Base-by-base conservation (phyloP, 257 asterid genomes). In the Pogostemon cablin region DNA sequence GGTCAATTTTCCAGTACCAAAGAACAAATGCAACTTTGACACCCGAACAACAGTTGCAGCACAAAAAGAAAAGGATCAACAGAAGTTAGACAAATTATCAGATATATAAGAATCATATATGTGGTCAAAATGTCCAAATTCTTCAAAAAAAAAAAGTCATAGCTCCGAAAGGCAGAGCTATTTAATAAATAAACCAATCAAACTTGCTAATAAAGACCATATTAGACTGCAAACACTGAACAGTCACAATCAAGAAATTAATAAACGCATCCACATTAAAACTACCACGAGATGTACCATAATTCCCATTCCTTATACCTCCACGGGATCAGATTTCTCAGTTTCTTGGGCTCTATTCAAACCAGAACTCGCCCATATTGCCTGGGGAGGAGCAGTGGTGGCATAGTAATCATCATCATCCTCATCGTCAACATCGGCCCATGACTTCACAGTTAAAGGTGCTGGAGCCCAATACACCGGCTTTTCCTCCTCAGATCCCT, bases 341-440 rank as follows among this genome's bases (percentile, higher is more conserved):
- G 74, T 50, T 73, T 81, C 81, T 48, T 72, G 82, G 0, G 67
- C 66, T 68, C 71, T 63, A 47, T 66, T 71, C 12, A 62, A 65
- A 63, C 85, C 85, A 7, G 81, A 75, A 38, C 78, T 80, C 15
- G 73, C 82, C 88, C 88, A 87, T 56, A 85, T 62, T 3, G 89
- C 85, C 79, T 75, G 83, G 37, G 92, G 96, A 64, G 93, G 96
- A 62, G 91, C 93, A 47, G 87, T 83, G 55, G 91, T 89, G n/a
- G 96, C 93, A 65, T 86, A 89, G 80, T 89, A 89, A 62, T 85
- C 91, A 37, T 89, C 93, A 62, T 86, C 96, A 15, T 88, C 96
- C 70, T 86, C 96, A 4, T 88, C 96, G 62, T 84, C 96, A 68
- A 86, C 96, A 81, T 86, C 96, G 0, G 93, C 96, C 96, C 93